phyloP scores from a whole-genome alignment of 106 monocot genomes.

The Allium cepa region DNA sequence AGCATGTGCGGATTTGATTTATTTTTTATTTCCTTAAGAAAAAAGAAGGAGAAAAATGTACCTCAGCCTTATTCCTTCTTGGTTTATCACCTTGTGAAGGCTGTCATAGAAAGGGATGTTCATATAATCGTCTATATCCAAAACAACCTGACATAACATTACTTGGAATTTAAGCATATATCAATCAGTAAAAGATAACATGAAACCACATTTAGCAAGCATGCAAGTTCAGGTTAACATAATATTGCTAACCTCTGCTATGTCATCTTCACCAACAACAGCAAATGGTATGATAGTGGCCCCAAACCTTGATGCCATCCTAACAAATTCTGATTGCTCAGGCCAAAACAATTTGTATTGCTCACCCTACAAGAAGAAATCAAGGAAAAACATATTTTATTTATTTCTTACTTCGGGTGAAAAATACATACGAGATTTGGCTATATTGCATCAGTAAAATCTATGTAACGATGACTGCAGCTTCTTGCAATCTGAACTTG shows the following conservation, averaged over 20 bases:
- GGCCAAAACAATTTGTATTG: slow-evolving; percentile 74
- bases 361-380: slow-evolving; percentile 40
- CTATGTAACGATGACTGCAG: no score
- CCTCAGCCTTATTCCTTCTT: slow-evolving; percentile 48
- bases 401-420: no score
- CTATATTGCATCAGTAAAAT: background rate
- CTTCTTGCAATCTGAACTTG: no score
- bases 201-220: background rate
- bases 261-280: slow-evolving; percentile 63
- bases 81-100: slow-evolving; percentile 37
- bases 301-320: slow-evolving; percentile 62
- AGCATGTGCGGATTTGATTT: no score
- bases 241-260: slow-evolving; percentile 26
- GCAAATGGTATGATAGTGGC: slow-evolving; percentile 66
- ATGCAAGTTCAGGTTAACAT: background rate
- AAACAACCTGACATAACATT: slow-evolving; percentile 30
- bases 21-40: background rate
- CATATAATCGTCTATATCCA: slow-evolving; percentile 65
- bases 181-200: background rate
- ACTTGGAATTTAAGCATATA: background rate
- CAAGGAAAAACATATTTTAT: background rate
- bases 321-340: slow-evolving; percentile 54
- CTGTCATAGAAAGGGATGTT: slow-evolving; percentile 50
- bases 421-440: background rate
- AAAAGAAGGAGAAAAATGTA: slow-evolving; percentile 11